Evolutionary conservation across 495 filamentous ascomycete species (phyloP), one percentile per base, ranked within the genome.

Genomic region (Cryomyces antarcticus): DNA sequence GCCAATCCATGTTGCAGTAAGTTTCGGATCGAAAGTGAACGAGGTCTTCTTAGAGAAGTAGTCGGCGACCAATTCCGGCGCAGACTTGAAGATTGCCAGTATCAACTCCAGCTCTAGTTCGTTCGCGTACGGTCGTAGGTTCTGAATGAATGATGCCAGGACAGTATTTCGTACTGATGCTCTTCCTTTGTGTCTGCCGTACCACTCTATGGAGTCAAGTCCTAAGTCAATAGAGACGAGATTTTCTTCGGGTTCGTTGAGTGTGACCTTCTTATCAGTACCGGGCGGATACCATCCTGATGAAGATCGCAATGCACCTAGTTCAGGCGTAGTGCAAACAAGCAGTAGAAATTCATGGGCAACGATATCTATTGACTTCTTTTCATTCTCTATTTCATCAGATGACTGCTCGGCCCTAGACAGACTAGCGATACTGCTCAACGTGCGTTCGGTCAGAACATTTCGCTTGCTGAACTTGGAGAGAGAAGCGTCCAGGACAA

Each of bases 1-100:
- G 13, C 87, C 86, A 50, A 96, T 78, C 89, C 89, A 99, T 4
- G 87, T 88, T 0, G 82, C 69, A 1, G 84, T 84, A 7, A 86
- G 66, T 52, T 94, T 96, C 0, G 89, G 87, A 28, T 95, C 92
- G 40, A 92, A 82, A 4, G 75, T 69, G 57, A 96, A 93, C 51
- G 74, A 70, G 36, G 75, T 77, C 56, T 79, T 84, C 53, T 71
- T 75, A 40, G 72, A 65, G 50, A 93, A 96, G 56, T 86, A 95
- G 49, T 80, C 71, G 7, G 84, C 76, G 5, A 93, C 71, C 13
- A 95, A 62, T 56, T 94, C 87, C 5, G 89, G 87, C 2, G 78
- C 78, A 11, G 71, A 69, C 52, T 71, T 70, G 58, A 95, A 93
- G 31, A 93, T 83, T 5, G 71, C 65, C 2, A 85, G 62, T 1